Conservation (phyloP, 176 grass and related monocot species). For the Paspalum notatum region DNA sequence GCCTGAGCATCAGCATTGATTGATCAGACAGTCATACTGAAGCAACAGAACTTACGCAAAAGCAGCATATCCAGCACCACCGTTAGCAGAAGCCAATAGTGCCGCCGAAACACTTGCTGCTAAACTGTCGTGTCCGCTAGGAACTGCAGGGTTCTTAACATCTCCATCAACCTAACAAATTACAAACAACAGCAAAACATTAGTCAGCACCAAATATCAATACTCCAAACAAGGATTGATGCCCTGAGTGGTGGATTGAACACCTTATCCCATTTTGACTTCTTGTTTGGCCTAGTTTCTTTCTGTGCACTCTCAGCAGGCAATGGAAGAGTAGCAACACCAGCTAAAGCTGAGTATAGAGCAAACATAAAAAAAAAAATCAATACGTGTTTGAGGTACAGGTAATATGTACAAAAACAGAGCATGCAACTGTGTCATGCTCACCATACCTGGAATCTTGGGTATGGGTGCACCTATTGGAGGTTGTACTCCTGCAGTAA, state of each 20-base stretch:
- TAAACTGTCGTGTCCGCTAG: slow-evolving; percentile 58
- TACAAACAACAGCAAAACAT: slow-evolving; percentile 41
- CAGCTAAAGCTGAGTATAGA: slow-evolving; percentile 35
- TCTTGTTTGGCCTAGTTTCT: slow-evolving; percentile 79
- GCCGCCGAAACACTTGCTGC: slow-evolving; percentile 50
- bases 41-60: slow-evolving; percentile 79
- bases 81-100: slow-evolving; percentile 69
- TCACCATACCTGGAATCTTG: slow-evolving; percentile 70
- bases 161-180: slow-evolving; percentile 80
- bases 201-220: slow-evolving; percentile 31
- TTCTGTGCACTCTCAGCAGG: slow-evolving; percentile 55
- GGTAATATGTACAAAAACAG: slow-evolving; percentile 15
- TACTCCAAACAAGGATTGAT: slow-evolving; percentile 19
- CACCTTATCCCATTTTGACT: slow-evolving; percentile 99
- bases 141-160: slow-evolving; percentile 52
- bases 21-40: slow-evolving; percentile 13
- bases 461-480: slow-evolving; percentile 41
- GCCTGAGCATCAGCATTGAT: background rate
- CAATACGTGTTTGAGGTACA: background rate
- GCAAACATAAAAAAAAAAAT: background rate
- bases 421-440: background rate
- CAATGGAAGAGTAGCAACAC: slow-evolving; percentile 29
- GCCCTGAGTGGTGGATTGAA: slow-evolving; percentile 15
- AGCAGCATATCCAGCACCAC: slow-evolving; percentile 86
- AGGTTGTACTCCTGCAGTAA: slow-evolving; percentile 65